Base-by-base conservation (phyloP, 352 stramenopile species). In the Phytophthora fragariaefolia region DNA sequence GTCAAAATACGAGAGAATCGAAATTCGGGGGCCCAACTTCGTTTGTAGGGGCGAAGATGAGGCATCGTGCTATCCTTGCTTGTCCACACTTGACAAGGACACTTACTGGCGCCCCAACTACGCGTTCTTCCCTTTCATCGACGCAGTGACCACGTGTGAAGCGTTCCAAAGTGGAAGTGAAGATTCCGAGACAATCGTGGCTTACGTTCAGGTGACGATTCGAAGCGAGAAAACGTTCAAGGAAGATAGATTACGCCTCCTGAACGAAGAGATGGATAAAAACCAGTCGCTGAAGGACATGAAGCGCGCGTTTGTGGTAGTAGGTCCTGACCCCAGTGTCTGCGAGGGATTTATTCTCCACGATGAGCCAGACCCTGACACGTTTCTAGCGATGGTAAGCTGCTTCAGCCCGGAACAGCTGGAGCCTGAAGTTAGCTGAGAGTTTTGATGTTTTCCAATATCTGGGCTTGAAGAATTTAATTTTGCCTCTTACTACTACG, bases 251-350 rank as follows among this genome's bases (percentile, higher is more conserved):
- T 34, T 67, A 6, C 4, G 22, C 22, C 8, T 15, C 32, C 28
- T 67, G 63, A 62, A 71, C 43, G 18, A 71, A 58, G 63, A 24
- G 45, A 32, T 67, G 49, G 40, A 71, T 56, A 65, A 55, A 40
- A 70, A 70, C 22, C 13, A 15, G 32, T 22, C 6, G 18, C 36
- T 65, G 20, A 43, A 20, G 34, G 40, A 48, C n/a, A 48, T 65
- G 24, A 55, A 50, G 20, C 54, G 62, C 24, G 36, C 28, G 27
- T 53, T 67, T 67, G 38, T 60, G 38, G 17, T 58, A n/a, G 43
- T 63, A 28, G 56, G 28, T 48, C 61, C 61, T 45, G 45, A 69
- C 38, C 24, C 51, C 27, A 3, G 6, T 51, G 26, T 68, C 30
- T 68, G 60, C 43, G 27, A 68, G 50, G 26, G 28, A 42, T 69